Evolutionary conservation across 116 monocot species (phyloP), one percentile per base, ranked within the genome.

Genomic region (Zostera marina): DNA sequence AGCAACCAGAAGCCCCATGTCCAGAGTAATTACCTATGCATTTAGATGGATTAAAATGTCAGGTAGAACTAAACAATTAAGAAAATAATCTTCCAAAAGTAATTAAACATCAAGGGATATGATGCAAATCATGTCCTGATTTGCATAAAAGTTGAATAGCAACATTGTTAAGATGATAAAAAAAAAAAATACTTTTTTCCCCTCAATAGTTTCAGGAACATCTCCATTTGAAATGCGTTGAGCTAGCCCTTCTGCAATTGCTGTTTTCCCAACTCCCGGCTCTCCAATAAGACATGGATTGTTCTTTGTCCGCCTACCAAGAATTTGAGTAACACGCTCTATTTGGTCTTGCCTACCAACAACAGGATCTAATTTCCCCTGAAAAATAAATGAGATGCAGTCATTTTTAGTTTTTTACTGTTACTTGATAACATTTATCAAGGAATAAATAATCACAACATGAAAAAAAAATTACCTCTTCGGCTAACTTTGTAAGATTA

Each of bases 241-340:
- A 45, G 98, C 98, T 67, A 98, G 80, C 44, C 98, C 90, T 82
- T 96, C 94, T 3, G 94, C 94, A 60, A 96, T 96, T 58, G 94
- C 94, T 49, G 94, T 96, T 63, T 96, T 96, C 51, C 94, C 94
- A 55, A 96, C 94, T 65, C 94, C 94, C 46, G 94, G 94, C 63
- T 96, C 94, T 47, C 94, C 94, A 76, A 96, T 96, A 22, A 96
- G 64, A 62, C 89, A 88, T 20, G 94, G 94, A 52, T 96, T 96
- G 68, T 96, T 96, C 78, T 96, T 96, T 43, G 94, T 96, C n/a
- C 94, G 61, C 48, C 94, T 78, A 56, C 94, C 89, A 46, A 96
- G 76, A 54, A 96, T 96, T 62, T 96, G 94, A 21, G 89, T 96
- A 41, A 94, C 94, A 61, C 94, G 85, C 63, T 96, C 94, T 66